These are phyloP conservation scores for Leptomonas pyrrhocoris DNA, from an alignment of 208 protist species.

Conservation along the genomic window DNA sequence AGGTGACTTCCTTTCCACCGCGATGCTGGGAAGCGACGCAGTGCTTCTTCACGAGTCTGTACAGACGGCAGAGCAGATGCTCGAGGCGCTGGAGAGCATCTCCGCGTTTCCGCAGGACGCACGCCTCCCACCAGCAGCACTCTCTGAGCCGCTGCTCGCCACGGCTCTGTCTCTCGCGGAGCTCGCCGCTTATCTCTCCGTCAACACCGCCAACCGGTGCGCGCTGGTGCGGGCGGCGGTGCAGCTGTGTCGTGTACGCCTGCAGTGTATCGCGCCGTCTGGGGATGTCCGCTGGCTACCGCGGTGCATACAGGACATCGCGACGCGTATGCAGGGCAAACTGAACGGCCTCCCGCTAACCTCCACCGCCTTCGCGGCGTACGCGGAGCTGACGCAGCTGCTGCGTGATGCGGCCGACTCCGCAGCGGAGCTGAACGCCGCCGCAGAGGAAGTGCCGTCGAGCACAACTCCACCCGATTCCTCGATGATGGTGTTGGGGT, in stretches of 20 bases:
- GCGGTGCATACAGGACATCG: conserved; percentile 21
- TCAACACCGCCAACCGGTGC: conserved; percentile 21
- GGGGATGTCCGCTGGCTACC: conserved; percentile 17
- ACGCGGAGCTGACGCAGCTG: conserved; percentile 18
- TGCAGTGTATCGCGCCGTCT: background rate
- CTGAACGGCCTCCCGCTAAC: conserved; percentile 14
- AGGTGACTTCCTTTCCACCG: too few relatives aligned
- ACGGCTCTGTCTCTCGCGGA: conserved; percentile 24
- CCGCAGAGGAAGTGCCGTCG: background rate
- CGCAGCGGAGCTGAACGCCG: conserved; percentile 9
- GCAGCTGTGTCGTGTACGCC: conserved; percentile 20
- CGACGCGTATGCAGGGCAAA: conserved; percentile 22
- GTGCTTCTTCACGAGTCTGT: conserved; percentile 10
- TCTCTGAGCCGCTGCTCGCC: conserved; percentile 25
- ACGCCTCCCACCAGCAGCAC: conserved; percentile 5
- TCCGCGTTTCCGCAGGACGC: conserved; percentile 1
- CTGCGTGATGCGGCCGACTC: conserved; percentile 7
- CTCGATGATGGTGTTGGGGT: conserved; percentile 5
- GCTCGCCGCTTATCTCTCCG: conserved; percentile 24
- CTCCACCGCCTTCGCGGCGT: conserved; percentile 14
- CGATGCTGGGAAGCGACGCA: background rate
- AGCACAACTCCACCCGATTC: background rate
- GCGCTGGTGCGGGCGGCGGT: conserved; percentile 24
- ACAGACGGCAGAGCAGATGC: conserved; percentile 12
- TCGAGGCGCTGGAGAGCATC: conserved; percentile 17